A percentile compares a stretch with the other conserved stretches of the same genome.
phyloP scores from a whole-genome alignment of 805 yeast genomes.

The Metschnikowia shivogae region DNA sequence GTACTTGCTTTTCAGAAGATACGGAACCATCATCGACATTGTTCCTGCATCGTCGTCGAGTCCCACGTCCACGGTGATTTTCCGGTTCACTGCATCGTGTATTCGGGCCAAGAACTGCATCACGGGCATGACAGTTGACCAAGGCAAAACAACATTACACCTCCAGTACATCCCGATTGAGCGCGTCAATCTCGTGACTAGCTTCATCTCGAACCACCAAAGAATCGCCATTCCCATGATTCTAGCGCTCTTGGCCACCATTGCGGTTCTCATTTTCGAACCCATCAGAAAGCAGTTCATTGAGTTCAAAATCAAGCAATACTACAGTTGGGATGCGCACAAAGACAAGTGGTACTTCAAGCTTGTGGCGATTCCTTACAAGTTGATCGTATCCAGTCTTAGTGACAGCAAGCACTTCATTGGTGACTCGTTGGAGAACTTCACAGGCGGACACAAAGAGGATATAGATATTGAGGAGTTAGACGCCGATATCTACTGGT shows the following conservation, averaged over 20 bases:
- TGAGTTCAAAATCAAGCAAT: constrained; percentile 64
- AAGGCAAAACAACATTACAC: constrained; percentile 57
- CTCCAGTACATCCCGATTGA: constrained; percentile 63
- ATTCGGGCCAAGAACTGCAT: constrained; percentile 87
- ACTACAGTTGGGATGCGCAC: constrained; percentile 48
- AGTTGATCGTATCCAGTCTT: constrained; percentile 23
- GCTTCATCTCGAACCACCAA: constrained; percentile 68
- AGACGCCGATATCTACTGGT: constrained; percentile 49
- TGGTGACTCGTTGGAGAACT: constrained; percentile 23
- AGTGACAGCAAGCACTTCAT: constrained; percentile 33
- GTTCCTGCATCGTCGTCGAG: constrained; percentile 49
- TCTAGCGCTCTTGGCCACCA: constrained; percentile 71
- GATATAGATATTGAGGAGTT: constrained; percentile 16
- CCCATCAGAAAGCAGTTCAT: constrained; percentile 85
- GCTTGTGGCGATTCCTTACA: constrained; percentile 26
- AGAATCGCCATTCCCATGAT: constrained; percentile 77
- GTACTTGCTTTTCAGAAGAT: constrained; percentile 78
- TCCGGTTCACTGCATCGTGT: constrained; percentile 59
- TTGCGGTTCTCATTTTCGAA: constrained; percentile 85
- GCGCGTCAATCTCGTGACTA: constrained; percentile 49
- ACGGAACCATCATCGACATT: constrained; percentile 79
- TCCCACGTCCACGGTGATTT: constrained; percentile 50
- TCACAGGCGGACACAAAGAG: constrained; percentile 13
- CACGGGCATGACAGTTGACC: constrained; percentile 65
- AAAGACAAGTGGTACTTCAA: constrained; percentile 31